phyloP scores from a whole-genome alignment of 2,329 filamentous ascomycete species.

The Thielaviopsis musarum region DNA sequence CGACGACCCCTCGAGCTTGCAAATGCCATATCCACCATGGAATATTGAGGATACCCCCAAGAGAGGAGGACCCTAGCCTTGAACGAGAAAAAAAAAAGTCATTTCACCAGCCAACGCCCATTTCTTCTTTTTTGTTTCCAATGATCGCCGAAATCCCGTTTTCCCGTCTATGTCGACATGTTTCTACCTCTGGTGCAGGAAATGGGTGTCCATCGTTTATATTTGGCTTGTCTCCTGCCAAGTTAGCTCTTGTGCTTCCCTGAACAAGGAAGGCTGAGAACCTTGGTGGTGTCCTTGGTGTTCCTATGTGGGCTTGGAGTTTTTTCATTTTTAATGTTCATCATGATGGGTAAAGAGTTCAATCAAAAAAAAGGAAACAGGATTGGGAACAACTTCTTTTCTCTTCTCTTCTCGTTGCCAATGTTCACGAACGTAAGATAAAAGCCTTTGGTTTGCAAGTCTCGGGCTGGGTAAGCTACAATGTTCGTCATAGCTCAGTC shows the following conservation, averaged over 20 bases:
- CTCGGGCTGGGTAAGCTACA: neutral
- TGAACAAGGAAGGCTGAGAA: neutral
- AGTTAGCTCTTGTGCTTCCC: neutral
- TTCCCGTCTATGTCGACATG: neutral
- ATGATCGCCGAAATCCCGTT: conserved; percentile 1
- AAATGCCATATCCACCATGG: conserved; percentile 7
- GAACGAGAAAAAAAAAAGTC: conserved; percentile 9
- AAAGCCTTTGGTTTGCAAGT: neutral
- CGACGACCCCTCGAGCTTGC: conserved; percentile 8
- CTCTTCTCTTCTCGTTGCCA: neutral
- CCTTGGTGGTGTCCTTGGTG: neutral
- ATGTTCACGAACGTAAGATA: neutral
- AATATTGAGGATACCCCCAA: conserved; percentile 8
- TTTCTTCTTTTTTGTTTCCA: conserved; percentile 4
- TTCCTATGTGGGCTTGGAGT: neutral
- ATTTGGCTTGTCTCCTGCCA: neutral
- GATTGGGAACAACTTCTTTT: conserved; percentile 6
- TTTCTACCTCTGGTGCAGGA: neutral
- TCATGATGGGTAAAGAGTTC: conserved; percentile 3
- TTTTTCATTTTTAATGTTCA: conserved; percentile 4
- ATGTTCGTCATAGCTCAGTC: neutral
- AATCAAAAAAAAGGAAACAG: conserved; percentile 5
- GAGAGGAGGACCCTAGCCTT: conserved; percentile 8
- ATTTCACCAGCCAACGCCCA: conserved; percentile 8
- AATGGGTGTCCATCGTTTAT: neutral